phyloP scores from a whole-genome alignment of 169 alveolate genomes.

The Eimeria praecox region DNA sequence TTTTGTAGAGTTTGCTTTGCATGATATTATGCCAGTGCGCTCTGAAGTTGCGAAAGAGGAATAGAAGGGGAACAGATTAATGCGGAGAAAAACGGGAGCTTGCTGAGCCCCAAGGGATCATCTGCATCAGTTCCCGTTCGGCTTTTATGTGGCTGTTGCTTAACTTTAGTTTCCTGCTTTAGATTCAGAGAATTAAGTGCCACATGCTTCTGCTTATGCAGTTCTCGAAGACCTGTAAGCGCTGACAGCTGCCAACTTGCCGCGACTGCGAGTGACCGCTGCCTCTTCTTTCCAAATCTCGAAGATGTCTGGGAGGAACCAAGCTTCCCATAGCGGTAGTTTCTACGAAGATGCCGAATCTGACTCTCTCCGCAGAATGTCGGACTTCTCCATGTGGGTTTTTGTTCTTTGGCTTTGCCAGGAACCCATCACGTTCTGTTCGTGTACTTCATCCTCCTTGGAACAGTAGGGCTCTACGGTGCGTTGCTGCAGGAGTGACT shows the following conservation, averaged over 20 bases:
- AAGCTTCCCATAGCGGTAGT: background rate
- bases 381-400: conserved; percentile 53
- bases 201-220: background rate
- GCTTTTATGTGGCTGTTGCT: background rate
- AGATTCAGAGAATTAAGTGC: background rate
- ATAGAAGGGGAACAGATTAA: background rate
- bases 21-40: background rate
- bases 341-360: conserved; percentile 21
- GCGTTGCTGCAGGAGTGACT: conserved; percentile 63
- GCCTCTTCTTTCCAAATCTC: background rate
- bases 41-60: background rate
- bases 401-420: background rate
- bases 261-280: background rate
- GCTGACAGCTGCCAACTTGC: background rate
- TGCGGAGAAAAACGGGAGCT: background rate
- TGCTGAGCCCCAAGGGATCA: background rate
- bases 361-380: conserved; percentile 18
- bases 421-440: background rate
- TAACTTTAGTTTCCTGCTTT: background rate
- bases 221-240: background rate
- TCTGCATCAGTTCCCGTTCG: background rate
- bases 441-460: background rate
- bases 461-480: background rate
- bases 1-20: background rate
- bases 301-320: conserved; percentile 18